Evolutionary conservation across 2,329 filamentous ascomycete species (phyloP).

Genomic region (Verticillium alfalfae): DNA sequence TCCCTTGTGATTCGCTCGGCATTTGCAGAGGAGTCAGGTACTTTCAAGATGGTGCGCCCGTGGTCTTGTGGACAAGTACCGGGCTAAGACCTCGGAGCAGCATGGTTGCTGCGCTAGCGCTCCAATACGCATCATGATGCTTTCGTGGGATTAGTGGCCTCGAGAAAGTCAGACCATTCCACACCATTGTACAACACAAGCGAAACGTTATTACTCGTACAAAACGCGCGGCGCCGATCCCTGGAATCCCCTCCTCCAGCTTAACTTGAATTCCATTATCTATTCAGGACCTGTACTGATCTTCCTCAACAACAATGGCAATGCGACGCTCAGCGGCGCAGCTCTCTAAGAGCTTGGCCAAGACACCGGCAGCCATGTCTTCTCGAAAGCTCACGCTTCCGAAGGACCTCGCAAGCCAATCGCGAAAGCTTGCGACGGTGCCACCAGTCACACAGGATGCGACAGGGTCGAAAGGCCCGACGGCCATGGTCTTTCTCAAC

Average conservation of each 20-base stretch:
- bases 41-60: not conserved
- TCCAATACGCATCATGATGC: not conserved
- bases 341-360: slow-evolving; percentile 24
- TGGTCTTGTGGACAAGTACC: not conserved
- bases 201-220: not conserved
- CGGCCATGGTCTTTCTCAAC: slow-evolving; percentile 98
- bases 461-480: slow-evolving; percentile 69
- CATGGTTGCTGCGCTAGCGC: not conserved
- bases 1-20: not conserved
- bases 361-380: slow-evolving; percentile 8
- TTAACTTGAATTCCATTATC: not conserved
- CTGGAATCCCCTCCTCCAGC: not conserved
- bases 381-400: slow-evolving; percentile 15
- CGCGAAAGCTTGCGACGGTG: slow-evolving; percentile 52
- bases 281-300: not conserved
- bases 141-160: not conserved
- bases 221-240: not conserved
- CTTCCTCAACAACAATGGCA: slow-evolving; percentile 23
- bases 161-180: not conserved
- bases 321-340: slow-evolving; percentile 30
- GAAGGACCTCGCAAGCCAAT: slow-evolving; percentile 29
- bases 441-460: slow-evolving; percentile 78
- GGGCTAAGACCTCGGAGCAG: not conserved
- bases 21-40: not conserved
- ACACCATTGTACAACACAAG: not conserved